These are phyloP conservation scores for Castanospermum australe DNA, from an alignment of 306 rosid species.

Conservation along the genomic window DNA sequence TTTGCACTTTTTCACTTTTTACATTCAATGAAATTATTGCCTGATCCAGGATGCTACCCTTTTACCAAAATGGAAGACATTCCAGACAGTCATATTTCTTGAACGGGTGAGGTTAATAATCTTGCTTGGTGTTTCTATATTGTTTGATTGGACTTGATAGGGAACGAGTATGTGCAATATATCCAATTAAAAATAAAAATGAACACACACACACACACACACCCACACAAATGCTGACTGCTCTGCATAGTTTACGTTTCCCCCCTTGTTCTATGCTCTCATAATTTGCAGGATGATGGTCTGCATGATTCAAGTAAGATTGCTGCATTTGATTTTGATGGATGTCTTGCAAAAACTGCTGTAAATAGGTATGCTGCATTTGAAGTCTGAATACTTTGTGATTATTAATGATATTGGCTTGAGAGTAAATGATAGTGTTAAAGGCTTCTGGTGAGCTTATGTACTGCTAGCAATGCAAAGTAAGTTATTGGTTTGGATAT, in stretches of 20 bases:
- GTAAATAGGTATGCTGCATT: slow-evolving; percentile 50
- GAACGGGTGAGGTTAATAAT: slow-evolving; percentile 63
- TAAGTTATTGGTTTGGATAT: slow-evolving; percentile 1
- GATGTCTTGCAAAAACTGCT: slow-evolving; percentile 79
- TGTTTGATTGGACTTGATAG: slow-evolving; percentile 22
- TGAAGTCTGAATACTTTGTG: slow-evolving; percentile 5
- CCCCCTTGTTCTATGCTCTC: background rate
- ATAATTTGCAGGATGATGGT: slow-evolving; percentile 69
- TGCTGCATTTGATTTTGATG: slow-evolving; percentile 99
- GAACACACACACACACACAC: background rate
- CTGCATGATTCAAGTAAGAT: slow-evolving; percentile 77
- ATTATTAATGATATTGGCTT: slow-evolving; percentile 13
- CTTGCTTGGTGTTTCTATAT: background rate
- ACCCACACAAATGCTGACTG: background rate
- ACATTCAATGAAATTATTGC: slow-evolving; percentile 18
- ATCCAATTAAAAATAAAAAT: background rate
- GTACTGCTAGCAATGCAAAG: background rate
- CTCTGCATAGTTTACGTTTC: background rate
- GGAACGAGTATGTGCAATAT: background rate
- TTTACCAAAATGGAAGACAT: slow-evolving; percentile 86
- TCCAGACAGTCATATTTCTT: slow-evolving; percentile 77
- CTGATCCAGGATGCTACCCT: slow-evolving; percentile 76
- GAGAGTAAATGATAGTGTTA: background rate
- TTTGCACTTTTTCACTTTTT: background rate
- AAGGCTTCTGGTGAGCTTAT: slow-evolving; percentile 6